phyloP scores from a whole-genome alignment of 305 asterid species.

The Euphrasia arctica region DNA sequence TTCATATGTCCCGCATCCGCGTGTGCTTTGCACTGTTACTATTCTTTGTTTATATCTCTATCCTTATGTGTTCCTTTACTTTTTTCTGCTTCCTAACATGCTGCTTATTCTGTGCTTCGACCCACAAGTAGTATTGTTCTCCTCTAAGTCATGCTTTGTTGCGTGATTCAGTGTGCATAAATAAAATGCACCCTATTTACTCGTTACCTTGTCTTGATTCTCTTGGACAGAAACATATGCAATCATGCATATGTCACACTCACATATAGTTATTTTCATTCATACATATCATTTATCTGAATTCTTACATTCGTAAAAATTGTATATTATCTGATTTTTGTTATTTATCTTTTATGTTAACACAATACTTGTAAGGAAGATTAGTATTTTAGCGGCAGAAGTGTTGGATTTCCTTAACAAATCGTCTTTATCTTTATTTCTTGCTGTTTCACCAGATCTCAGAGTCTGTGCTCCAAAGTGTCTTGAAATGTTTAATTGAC shows the following conservation, averaged over 20 bases:
- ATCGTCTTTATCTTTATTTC: constrained; percentile 22
- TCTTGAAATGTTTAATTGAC: constrained; percentile 73
- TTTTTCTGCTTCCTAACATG: constrained; percentile 8
- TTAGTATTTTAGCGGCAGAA: constrained; percentile 23
- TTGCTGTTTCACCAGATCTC: constrained; percentile 57
- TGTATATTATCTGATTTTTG: constrained; percentile 12
- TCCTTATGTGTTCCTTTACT: constrained; percentile 1
- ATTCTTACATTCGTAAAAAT: constrained; percentile 13
- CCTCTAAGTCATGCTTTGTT: constrained; percentile 19
- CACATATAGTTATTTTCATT: constrained; percentile 13
- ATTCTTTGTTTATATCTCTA: constrained; percentile 16
- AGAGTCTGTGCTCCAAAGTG: constrained; percentile 66
- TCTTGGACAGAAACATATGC: constrained; percentile 21
- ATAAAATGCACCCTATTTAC: constrained; percentile 6
- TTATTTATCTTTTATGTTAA: constrained; percentile 13
- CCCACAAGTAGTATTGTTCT: constrained; percentile 1
- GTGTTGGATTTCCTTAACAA: constrained; percentile 22
- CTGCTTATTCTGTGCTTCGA: constrained; percentile 13
- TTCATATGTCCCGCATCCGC: no score
- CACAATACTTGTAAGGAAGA: constrained; percentile 8
- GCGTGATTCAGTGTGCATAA: constrained; percentile 10
- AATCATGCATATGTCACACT: background rate
- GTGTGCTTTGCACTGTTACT: background rate
- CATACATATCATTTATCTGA: constrained; percentile 4
- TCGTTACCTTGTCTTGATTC: background rate